phyloP scores from a whole-genome alignment of 2,329 filamentous ascomycete genomes.

The Exserohilum turcica region DNA sequence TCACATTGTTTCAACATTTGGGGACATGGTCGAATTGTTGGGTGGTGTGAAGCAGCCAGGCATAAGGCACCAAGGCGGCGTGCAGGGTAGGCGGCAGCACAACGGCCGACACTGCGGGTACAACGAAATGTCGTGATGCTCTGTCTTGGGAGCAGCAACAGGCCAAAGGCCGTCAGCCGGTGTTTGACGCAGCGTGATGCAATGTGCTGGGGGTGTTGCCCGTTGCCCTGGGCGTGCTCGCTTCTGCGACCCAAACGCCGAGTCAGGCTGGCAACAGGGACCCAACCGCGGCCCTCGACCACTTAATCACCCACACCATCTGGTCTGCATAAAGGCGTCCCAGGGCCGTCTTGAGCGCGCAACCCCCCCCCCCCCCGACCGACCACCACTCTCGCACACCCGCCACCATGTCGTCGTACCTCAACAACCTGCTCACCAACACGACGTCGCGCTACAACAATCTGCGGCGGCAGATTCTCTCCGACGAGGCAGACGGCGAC shows the following conservation, averaged over 20 bases:
- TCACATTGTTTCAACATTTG: conserved; percentile 6
- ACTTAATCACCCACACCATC: conserved; percentile 7
- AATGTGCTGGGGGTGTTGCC: conserved; percentile 2
- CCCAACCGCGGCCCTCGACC: conserved; percentile 10
- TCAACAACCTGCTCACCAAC: conserved; percentile 70
- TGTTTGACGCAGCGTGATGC: neutral
- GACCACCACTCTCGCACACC: neutral
- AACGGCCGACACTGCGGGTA: neutral
- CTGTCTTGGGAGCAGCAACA: too few species aligned
- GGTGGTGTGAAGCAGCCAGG: conserved; percentile 1
- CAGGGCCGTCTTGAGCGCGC: neutral
- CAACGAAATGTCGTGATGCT: too few species aligned
- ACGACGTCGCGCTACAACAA: conserved; percentile 63
- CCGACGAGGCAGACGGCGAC: conserved; percentile 61
- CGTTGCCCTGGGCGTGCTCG: conserved; percentile 5
- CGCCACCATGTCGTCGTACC: conserved; percentile 67
- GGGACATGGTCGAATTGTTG: conserved; percentile 6
- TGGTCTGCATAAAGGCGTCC: conserved; percentile 2
- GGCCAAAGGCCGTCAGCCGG: neutral
- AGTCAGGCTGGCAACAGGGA: conserved; percentile 21
- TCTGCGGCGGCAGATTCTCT: conserved; percentile 68
- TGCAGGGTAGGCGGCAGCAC: neutral
- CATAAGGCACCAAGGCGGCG: neutral
- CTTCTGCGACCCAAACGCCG: conserved; percentile 17
- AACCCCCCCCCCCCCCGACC: too few species aligned